phyloP scores from a whole-genome alignment of 2,329 filamentous ascomycete genomes.

The Phaeoacremonium minimum region DNA sequence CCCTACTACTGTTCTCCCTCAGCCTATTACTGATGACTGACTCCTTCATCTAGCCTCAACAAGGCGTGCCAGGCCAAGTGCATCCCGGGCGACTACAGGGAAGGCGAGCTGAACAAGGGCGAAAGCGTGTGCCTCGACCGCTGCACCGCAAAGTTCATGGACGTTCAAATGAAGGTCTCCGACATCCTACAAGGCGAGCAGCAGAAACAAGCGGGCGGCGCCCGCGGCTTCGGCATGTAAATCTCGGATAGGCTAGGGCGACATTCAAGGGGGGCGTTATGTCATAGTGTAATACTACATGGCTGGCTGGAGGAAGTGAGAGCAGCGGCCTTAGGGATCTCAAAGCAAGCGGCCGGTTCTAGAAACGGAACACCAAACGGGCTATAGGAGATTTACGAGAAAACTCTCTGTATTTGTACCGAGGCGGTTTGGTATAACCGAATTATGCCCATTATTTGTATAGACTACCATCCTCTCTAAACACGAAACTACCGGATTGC shows the following conservation, averaged over 20 bases:
- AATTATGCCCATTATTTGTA: too few relatives aligned
- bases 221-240: constrained; percentile 46
- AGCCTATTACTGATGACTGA: background rate
- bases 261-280: too few relatives aligned
- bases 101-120: constrained; percentile 97
- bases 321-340: too few relatives aligned
- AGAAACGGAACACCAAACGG: too few relatives aligned
- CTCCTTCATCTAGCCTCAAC: constrained; percentile 57
- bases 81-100: constrained; percentile 86
- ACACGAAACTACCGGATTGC: too few relatives aligned
- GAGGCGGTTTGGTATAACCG: too few relatives aligned
- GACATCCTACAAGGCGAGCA: constrained; percentile 94
- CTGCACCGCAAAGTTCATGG: constrained; percentile 97
- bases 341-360: too few relatives aligned
- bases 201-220: constrained; percentile 56
- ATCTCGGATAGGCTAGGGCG: too few relatives aligned
- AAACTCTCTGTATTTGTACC: too few relatives aligned
- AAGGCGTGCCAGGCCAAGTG: constrained; percentile 93
- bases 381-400: constrained; percentile 9
- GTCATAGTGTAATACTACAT: too few relatives aligned
- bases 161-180: constrained; percentile 95
- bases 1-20: background rate
- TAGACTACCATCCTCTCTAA: too few relatives aligned
- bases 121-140: constrained; percentile 97
- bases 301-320: too few relatives aligned